A percentile compares a stretch with the other conserved stretches of the same genome.
Evolutionary conservation across 1,284 basidiomycete species (phyloP).

Genomic region (Fomitopsis schrenkii): DNA sequence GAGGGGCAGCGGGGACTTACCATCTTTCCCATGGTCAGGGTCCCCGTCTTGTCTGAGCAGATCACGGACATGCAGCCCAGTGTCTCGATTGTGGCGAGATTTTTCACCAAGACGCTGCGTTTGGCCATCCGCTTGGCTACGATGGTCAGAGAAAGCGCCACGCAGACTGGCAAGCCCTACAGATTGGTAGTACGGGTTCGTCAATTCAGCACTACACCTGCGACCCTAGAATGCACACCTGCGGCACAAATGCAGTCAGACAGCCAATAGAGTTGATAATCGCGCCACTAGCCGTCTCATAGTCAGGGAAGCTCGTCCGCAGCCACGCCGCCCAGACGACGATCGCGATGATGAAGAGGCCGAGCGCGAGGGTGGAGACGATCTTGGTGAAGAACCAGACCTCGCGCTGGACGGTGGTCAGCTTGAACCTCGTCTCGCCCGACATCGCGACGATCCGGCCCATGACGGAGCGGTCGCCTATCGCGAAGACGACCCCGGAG

Average conservation of each 20-base stretch:
- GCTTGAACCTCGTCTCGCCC: conserved; percentile 42
- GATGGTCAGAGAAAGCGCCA: conserved; percentile 47
- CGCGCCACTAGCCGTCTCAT: conserved; percentile 34
- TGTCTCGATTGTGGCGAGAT: conserved; percentile 56
- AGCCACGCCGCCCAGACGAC: conserved; percentile 46
- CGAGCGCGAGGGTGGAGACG: conserved; percentile 37
- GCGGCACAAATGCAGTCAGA: conserved; percentile 47
- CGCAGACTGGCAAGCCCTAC: conserved; percentile 45
- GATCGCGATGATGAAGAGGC: conserved; percentile 36
- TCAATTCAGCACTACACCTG: not conserved
- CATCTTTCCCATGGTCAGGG: conserved; percentile 24
- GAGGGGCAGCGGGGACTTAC: conserved; percentile 5
- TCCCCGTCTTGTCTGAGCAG: conserved; percentile 25
- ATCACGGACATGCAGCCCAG: conserved; percentile 53
- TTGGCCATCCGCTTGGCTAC: conserved; percentile 49
- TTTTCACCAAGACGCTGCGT: conserved; percentile 54
- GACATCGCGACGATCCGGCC: conserved; percentile 61
- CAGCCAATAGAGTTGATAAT: conserved; percentile 47
- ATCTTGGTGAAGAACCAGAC: conserved; percentile 48
- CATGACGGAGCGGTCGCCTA: conserved; percentile 55
- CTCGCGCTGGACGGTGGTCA: conserved; percentile 45
- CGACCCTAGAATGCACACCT: conserved; percentile 21
- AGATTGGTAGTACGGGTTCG: not conserved
- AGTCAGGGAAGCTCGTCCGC: conserved; percentile 31
- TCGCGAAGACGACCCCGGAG: conserved; percentile 54